phyloP scores from a whole-genome alignment of 345 rosid species.

The Draba incana region DNA sequence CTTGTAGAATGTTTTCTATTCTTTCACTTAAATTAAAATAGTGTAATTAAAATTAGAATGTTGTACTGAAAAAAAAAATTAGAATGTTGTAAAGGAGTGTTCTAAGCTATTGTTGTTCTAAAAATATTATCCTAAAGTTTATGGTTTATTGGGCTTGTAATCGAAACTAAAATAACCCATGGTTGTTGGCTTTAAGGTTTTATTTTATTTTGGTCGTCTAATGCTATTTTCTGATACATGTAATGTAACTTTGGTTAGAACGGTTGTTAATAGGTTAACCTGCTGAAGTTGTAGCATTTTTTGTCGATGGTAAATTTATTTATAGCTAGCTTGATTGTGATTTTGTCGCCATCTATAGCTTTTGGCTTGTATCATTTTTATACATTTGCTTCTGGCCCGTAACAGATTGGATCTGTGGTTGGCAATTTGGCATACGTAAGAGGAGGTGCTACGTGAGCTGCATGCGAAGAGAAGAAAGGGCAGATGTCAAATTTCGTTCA shows the following conservation, averaged over 20 bases:
- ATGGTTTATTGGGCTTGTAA: neutral
- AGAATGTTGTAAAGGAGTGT: too few species aligned
- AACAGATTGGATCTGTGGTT: neutral
- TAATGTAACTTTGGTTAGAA: neutral
- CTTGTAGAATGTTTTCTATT: neutral
- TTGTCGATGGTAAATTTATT: neutral
- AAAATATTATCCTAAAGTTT: too few species aligned
- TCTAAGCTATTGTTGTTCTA: too few species aligned
- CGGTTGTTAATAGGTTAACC: neutral
- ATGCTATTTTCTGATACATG: too few species aligned
- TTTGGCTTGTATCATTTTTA: too few species aligned
- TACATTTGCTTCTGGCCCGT: neutral
- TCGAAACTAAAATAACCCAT: neutral
- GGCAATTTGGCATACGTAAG: conserved; percentile 21
- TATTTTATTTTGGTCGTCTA: too few species aligned
- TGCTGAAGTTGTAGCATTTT: neutral
- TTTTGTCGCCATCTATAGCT: too few species aligned
- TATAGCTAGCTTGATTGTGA: neutral
- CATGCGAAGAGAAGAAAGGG: conserved; percentile 40
- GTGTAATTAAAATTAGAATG: neutral
- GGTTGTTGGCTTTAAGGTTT: neutral
- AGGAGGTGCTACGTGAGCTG: conserved; percentile 41
- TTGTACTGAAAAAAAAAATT: too few species aligned
- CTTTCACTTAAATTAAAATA: neutral
- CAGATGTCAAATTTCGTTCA: conserved; percentile 39